A percentile compares a stretch with the other conserved stretches of the same genome.
Evolutionary conservation across 2,329 filamentous ascomycete genomes (phyloP).

Genomic region (Aureobasidium sp.): DNA sequence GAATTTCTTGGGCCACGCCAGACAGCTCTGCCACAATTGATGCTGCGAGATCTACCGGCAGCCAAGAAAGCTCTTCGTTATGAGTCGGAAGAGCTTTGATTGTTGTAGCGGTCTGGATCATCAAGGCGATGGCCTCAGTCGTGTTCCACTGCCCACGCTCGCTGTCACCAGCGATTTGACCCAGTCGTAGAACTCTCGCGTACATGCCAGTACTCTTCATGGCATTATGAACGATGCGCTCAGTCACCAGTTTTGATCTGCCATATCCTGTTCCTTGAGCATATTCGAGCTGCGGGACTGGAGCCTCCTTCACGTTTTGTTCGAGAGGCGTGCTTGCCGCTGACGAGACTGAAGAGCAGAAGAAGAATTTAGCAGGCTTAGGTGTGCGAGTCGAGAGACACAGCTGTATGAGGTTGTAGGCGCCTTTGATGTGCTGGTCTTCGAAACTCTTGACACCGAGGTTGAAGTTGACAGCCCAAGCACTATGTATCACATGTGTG

Average conservation of each 20-base stretch:
- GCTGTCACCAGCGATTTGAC: conserved; percentile 46
- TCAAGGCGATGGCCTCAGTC: conserved; percentile 45
- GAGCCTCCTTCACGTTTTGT: conserved; percentile 15
- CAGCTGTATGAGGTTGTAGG: conserved; percentile 38
- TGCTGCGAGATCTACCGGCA: conserved; percentile 18
- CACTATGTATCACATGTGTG: conserved; percentile 44
- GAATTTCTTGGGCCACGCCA: neutral
- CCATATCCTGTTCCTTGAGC: conserved; percentile 24
- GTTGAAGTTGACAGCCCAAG: conserved; percentile 53
- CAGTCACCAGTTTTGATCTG: conserved; percentile 22
- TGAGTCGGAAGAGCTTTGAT: conserved; percentile 42
- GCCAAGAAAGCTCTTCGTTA: conserved; percentile 28
- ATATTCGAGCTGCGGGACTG: conserved; percentile 18
- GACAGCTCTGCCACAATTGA: conserved; percentile 16
- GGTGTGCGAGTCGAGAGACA: conserved; percentile 28
- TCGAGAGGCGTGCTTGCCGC: conserved; percentile 21
- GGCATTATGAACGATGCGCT: conserved; percentile 20
- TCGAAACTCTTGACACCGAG: conserved; percentile 47
- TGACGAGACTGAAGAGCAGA: conserved; percentile 46
- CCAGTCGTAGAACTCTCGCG: conserved; percentile 28
- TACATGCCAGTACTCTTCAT: conserved; percentile 20
- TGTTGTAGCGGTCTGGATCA: conserved; percentile 42
- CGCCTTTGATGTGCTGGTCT: conserved; percentile 38
- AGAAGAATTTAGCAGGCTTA: conserved; percentile 36
- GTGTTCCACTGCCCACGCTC: conserved; percentile 43